A percentile compares a stretch with the other conserved stretches of the same genome.
These are phyloP conservation scores for Penicillium longicatenatum DNA, from an alignment of 495 filamentous ascomycete species.

Conservation along the genomic window DNA sequence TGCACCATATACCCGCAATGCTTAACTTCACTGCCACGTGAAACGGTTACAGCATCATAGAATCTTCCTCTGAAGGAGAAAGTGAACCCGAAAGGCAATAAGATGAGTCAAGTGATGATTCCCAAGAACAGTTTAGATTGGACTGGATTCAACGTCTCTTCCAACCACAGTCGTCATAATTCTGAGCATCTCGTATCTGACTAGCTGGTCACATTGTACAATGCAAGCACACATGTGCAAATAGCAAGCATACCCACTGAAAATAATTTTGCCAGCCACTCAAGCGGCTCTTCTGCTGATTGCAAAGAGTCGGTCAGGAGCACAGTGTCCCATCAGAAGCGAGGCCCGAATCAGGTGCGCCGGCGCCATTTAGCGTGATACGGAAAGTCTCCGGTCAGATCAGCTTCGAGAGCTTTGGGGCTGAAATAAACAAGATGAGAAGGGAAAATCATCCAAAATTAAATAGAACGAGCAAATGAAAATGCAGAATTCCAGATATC, in stretches of 20 bases:
- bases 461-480: neutral
- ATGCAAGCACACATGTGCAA: neutral
- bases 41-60: conserved; percentile 3
- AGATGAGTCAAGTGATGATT: neutral
- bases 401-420: conserved; percentile 3
- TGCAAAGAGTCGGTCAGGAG: conserved; percentile 20
- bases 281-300: neutral
- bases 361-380: conserved; percentile 8
- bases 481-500: neutral
- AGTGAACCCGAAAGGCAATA: neutral
- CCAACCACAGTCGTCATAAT: neutral
- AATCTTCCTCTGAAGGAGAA: neutral
- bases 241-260: neutral
- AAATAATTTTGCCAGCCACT: neutral
- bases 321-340: neutral
- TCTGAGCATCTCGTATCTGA: neutral
- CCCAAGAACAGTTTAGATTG: neutral
- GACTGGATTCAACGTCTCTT: neutral
- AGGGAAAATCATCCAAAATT: too few relatives aligned
- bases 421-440: conserved; percentile 6
- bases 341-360: neutral
- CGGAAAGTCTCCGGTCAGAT: conserved; percentile 11
- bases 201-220: conserved; percentile 7
- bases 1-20: conserved; percentile 19
- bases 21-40: conserved; percentile 23